Base-by-base conservation (phyloP, 805 yeast genomes). In the Suhomyces tanzawaensis region DNA sequence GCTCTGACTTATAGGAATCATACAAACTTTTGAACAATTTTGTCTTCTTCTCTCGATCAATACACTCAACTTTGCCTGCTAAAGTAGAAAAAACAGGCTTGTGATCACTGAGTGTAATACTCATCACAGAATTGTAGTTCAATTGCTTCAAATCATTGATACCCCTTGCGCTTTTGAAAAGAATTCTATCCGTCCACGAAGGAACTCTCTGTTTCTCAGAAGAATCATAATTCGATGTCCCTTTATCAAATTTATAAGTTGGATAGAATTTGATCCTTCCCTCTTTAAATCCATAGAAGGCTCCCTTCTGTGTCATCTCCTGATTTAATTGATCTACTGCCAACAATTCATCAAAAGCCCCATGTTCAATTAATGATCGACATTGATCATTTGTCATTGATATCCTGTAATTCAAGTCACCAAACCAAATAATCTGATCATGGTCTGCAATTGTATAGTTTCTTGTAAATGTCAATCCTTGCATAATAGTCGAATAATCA, bases 181-280 rank as follows among this genome's bases (percentile, higher is more conserved):
- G 64, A 87, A 46, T 41, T 40, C 99, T 67, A 64, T 93, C 99
- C 3, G 98, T 90, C 99, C 99, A 93, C 0, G 99, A 95, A 1
- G 99, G 99, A 9, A 86, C 81, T 45, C 99, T 76, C 60, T 81
- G 82, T 60, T 93, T 93, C 52, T 91, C 98, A 28, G 95, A 82
- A 0, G 95, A 76, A 58, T 93, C 99, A 57, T 90, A 93, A 2
- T 55, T 62, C 32, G 75, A 77, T 0, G 95, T 83, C 4, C 95
- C 95, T 34, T 86, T 84, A 56, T 93, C 95, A 58, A 83, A 93
- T 57, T 93, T 93, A 63, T 93, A 93, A 0, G 99, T 93, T 4
- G 99, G 99, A 6, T 83, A 74, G 52, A 93, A 91, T 14, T 64
- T 67, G 31, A 93, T 84, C 35, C 77, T 83, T 70, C 80, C 77